These are phyloP conservation scores for Fusarium nygamai DNA, from an alignment of 2,329 filamentous ascomycete species.

Conservation along the genomic window DNA sequence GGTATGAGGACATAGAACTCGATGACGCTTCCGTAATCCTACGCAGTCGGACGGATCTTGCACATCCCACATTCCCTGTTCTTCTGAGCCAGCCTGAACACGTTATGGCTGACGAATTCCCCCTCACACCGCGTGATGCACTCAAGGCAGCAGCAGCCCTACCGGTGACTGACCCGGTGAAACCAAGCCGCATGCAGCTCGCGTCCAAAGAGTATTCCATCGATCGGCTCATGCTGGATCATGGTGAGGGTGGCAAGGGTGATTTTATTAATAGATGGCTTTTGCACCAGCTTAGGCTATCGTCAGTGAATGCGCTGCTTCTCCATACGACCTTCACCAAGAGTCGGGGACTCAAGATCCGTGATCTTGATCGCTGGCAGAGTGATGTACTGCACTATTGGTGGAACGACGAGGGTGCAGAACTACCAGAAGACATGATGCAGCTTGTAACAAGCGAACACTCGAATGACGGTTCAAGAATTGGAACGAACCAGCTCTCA, in stretches of 20 bases:
- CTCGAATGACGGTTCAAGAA: conserved; percentile 40
- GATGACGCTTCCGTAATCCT: conserved; percentile 43
- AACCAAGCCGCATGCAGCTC: conserved; percentile 49
- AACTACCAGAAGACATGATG: conserved; percentile 17
- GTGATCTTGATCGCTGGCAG: conserved; percentile 50
- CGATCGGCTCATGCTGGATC: conserved; percentile 52
- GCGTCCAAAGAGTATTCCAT: conserved; percentile 62
- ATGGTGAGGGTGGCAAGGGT: conserved; percentile 50
- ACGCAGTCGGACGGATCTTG: conserved; percentile 43
- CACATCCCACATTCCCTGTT: conserved; percentile 55
- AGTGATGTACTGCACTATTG: conserved; percentile 52
- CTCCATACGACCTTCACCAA: conserved; percentile 51
- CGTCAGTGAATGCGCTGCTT: conserved; percentile 56
- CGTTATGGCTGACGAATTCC: conserved; percentile 50
- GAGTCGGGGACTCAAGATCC: conserved; percentile 46
- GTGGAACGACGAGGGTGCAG: conserved; percentile 46
- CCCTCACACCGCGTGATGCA: conserved; percentile 54
- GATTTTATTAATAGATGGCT: conserved; percentile 64
- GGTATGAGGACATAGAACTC: conserved; percentile 56
- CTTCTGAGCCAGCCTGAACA: conserved; percentile 62
- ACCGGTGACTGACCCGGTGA: conserved; percentile 49
- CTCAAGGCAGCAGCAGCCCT: conserved; percentile 52
- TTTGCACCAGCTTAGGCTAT: conserved; percentile 60
- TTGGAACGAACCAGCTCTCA: conserved; percentile 42
- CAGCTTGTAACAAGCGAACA: conserved; percentile 34